Percentiles rank a stretch among this genome's conserved stretches.
Conservation (phyloP, 345 rosid species). For the Eucalyptus camaldulensis region DNA sequence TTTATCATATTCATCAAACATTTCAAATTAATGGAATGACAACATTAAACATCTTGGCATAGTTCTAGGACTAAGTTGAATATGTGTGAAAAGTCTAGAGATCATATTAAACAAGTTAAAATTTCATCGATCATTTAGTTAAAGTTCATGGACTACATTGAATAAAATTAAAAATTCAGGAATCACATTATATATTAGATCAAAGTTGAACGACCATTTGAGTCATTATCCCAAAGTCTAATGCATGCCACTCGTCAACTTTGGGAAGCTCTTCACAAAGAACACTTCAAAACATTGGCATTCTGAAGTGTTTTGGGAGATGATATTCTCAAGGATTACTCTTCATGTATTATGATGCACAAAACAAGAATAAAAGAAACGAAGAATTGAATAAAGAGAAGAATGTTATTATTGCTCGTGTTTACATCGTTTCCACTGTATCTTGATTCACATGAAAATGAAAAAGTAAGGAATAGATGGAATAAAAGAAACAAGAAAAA, state of each 20-base stretch:
- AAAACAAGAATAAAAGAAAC: background rate
- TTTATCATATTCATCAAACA: background rate
- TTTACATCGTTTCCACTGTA: background rate
- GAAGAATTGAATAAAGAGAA: background rate
- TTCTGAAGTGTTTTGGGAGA: background rate
- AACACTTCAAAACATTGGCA: background rate
- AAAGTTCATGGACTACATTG: accelerated
- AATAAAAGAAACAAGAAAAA: background rate
- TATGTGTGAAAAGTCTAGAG: too few relatives aligned
- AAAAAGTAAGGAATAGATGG: background rate
- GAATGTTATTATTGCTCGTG: background rate
- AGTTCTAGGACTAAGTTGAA: background rate
- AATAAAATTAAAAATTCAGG: too few relatives aligned
- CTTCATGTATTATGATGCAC: background rate
- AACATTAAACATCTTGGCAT: background rate
- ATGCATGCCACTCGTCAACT: background rate
- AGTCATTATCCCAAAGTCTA: background rate
- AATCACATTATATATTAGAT: too few relatives aligned
- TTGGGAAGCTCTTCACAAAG: background rate
- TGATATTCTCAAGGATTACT: background rate
- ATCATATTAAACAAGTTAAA: too few relatives aligned
- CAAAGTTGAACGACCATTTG: background rate
- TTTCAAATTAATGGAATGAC: background rate
- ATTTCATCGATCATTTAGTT: accelerated
- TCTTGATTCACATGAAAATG: background rate